phyloP scores from a whole-genome alignment of 805 yeast genomes.

The Blastobotrys attinorum region DNA sequence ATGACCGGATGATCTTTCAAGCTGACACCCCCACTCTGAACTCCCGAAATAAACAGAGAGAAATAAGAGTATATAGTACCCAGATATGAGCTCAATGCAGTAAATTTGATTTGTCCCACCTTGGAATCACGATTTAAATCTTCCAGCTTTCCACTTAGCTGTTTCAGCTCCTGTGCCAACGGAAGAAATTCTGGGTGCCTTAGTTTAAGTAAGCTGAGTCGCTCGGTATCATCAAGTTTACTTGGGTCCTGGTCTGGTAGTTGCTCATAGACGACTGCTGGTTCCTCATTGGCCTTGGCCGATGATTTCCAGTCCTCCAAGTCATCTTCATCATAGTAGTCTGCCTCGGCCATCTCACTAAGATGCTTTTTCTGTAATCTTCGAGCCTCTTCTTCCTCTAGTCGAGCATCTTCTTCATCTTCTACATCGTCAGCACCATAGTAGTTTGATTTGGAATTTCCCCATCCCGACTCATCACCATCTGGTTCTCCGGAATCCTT shows the following conservation, averaged over 20 bases:
- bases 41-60: constrained; percentile 56
- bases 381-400: constrained; percentile 80
- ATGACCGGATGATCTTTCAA: constrained; percentile 87
- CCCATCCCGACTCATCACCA: constrained; percentile 35
- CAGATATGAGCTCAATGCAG: constrained; percentile 71
- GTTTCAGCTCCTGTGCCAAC: constrained; percentile 52
- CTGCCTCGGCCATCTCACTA: constrained; percentile 55
- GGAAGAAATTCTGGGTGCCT: constrained; percentile 83
- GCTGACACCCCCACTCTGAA: constrained; percentile 39
- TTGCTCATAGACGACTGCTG: constrained; percentile 25
- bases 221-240: constrained; percentile 45
- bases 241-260: constrained; percentile 39
- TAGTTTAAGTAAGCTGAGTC: constrained; percentile 45
- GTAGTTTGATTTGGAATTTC: constrained; percentile 38
- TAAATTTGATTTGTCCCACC: constrained; percentile 38
- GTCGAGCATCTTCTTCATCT: constrained; percentile 36
- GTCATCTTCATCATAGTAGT: constrained; percentile 69
- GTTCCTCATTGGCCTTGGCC: constrained; percentile 37
- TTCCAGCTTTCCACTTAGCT: constrained; percentile 27
- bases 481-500: constrained; percentile 26
- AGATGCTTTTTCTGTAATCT: constrained; percentile 77
- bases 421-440: constrained; percentile 28
- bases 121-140: constrained; percentile 15
- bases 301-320: constrained; percentile 71
- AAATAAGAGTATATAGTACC: constrained; percentile 75